These are phyloP conservation scores for Pleurotus giganteus DNA, from an alignment of 768 basidiomycete genomes.

Conservation along the genomic window DNA sequence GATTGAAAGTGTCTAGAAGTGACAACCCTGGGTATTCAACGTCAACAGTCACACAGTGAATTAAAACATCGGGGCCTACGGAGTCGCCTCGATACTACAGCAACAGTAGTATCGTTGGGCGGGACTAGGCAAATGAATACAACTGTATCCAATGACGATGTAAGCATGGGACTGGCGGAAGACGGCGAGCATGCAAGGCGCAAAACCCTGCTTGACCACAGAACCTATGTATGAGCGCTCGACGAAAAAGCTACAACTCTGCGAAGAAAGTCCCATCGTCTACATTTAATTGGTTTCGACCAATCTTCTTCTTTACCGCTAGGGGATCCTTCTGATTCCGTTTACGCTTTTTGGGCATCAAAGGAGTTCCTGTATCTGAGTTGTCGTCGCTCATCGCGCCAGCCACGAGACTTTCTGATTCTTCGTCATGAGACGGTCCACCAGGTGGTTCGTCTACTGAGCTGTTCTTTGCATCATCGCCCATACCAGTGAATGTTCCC, in stretches of 20 bases:
- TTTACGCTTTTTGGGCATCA: constrained; percentile 48
- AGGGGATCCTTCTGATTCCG: constrained; percentile 53
- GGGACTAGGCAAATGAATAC: no score
- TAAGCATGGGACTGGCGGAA: not conserved
- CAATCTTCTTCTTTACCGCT: constrained; percentile 52
- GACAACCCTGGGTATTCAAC: constrained; percentile 1
- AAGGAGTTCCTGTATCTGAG: constrained; percentile 24
- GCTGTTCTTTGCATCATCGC: constrained; percentile 35
- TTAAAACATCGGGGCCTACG: no score
- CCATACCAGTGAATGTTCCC: constrained; percentile 8
- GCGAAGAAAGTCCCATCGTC: constrained; percentile 63
- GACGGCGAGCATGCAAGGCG: not conserved
- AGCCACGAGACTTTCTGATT: constrained; percentile 14
- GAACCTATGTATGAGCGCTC: no score
- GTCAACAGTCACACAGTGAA: no score
- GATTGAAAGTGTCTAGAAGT: constrained; percentile 3
- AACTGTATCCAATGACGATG: no score
- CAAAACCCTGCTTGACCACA: not conserved
- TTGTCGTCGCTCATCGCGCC: constrained; percentile 17
- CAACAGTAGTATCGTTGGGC: no score
- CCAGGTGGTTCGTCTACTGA: constrained; percentile 43
- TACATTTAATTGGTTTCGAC: constrained; percentile 54
- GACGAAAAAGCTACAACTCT: constrained; percentile 43
- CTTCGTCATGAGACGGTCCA: constrained; percentile 22
- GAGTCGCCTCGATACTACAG: no score